These are phyloP conservation scores for Skeletonema marinoi DNA, from an alignment of 108 stramenopile species.

Conservation along the genomic window DNA sequence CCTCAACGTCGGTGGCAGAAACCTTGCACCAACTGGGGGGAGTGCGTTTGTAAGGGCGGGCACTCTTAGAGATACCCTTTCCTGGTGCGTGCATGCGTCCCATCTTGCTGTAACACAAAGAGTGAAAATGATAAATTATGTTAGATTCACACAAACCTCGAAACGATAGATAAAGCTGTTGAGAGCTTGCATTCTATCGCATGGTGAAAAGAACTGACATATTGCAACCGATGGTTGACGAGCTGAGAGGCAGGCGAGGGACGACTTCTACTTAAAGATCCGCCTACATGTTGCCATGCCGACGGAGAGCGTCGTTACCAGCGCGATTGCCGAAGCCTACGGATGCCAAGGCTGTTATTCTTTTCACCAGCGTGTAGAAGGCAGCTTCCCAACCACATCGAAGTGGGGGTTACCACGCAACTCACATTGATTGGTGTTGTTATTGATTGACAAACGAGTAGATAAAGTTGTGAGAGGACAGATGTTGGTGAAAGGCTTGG, in stretches of 20 bases:
- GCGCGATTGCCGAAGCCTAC: neutral
- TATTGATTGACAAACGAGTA: neutral
- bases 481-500: neutral
- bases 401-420: conserved; percentile 67
- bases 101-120: conserved; percentile 57
- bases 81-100: conserved; percentile 97
- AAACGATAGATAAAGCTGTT: neutral
- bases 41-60: conserved; percentile 99
- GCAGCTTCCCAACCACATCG: conserved; percentile 65
- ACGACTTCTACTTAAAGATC: neutral
- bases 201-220: neutral
- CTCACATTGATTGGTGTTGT: conserved; percentile 71
- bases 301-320: neutral
- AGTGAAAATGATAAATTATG: neutral
- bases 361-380: conserved; percentile 69
- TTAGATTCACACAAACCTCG: conserved; percentile 1
- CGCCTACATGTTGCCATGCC: neutral
- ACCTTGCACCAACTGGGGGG: conserved; percentile 98
- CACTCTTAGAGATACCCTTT: conserved; percentile 99
- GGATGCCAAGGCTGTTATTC: neutral
- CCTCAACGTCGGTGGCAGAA: conserved; percentile 91
- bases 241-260: neutral
- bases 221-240: neutral
- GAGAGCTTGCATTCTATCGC: neutral
- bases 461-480: neutral